A percentile compares a stretch with the other conserved stretches of the same genome.
Evolutionary conservation across 73 alveolate genomes (phyloP).

Genomic region (Paramecium bursaria): DNA sequence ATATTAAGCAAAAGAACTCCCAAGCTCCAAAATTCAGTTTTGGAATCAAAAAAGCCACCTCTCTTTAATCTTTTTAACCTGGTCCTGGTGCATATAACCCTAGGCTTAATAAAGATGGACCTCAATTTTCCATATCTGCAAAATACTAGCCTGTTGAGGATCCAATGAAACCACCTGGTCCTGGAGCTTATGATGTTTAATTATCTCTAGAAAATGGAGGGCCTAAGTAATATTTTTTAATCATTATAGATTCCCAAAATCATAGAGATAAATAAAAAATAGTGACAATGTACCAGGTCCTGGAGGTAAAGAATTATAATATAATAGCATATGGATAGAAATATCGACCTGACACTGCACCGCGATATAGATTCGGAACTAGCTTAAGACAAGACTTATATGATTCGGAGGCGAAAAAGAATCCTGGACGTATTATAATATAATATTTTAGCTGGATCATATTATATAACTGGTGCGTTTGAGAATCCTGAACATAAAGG

Average conservation of each 20-base stretch:
- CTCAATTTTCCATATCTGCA: conserved; percentile 7
- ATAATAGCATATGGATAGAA: conserved; percentile 6
- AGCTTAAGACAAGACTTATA: conserved; percentile 23
- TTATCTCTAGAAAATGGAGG: background rate
- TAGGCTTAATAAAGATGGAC: conserved; percentile 1
- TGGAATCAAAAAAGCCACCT: conserved; percentile 14
- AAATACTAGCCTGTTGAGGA: conserved; percentile 13
- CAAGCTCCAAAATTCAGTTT: conserved; percentile 36
- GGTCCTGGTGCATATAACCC: conserved; percentile 59
- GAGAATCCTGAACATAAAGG: conserved; percentile 8
- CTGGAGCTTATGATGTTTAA: conserved; percentile 9
- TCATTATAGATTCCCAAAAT: background rate
- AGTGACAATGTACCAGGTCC: conserved; percentile 45
- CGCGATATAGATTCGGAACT: conserved; percentile 36
- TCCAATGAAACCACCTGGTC: conserved; percentile 24
- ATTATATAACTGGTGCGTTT: background rate
- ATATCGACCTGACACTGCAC: conserved; percentile 54
- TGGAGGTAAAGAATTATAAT: background rate
- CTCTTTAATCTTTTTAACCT: conserved; percentile 32
- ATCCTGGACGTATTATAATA: conserved; percentile 38
- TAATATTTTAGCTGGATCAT: conserved; percentile 20
- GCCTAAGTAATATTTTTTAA: background rate
- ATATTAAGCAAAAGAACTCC: background rate
- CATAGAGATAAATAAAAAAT: background rate
- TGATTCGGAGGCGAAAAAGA: conserved; percentile 15